A percentile compares a stretch with the other conserved stretches of the same genome.
Evolutionary conservation across 179 eudicot species (phyloP).

Genomic region (Corrigiola litoralis): DNA sequence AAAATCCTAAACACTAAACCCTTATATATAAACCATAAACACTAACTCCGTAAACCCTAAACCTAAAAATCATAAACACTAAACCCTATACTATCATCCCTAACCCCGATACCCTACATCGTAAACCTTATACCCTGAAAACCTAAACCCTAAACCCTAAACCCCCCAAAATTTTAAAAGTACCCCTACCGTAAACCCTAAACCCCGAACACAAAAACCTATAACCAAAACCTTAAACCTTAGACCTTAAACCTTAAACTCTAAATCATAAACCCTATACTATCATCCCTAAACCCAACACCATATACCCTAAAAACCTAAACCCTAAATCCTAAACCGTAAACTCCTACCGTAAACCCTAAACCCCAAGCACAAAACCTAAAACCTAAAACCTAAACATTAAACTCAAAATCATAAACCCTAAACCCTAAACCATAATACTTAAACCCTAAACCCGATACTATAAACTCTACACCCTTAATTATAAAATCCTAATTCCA

Average conservation of each 20-base stretch:
- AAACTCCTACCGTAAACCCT: background rate
- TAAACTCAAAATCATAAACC: background rate
- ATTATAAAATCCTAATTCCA: background rate
- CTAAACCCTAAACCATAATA: background rate
- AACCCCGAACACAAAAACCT: no score
- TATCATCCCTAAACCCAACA: background rate
- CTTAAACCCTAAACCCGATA: background rate
- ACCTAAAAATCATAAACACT: no score
- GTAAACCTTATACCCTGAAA: no score
- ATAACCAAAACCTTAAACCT: background rate
- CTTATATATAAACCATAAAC: no score
- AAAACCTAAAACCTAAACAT: background rate
- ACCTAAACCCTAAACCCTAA: no score
- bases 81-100: no score
- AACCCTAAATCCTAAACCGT: background rate
- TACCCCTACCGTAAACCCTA: no score
- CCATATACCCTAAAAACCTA: background rate
- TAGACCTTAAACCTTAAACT: background rate
- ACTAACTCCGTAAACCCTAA: no score
- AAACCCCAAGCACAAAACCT: background rate
- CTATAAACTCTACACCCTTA: background rate
- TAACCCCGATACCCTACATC: no score
- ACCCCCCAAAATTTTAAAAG: no score
- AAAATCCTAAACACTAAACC: no score
- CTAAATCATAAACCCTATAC: background rate